Conservation (phyloP, 169 alveolate genomes). For the Eimeria praecox region DNA sequence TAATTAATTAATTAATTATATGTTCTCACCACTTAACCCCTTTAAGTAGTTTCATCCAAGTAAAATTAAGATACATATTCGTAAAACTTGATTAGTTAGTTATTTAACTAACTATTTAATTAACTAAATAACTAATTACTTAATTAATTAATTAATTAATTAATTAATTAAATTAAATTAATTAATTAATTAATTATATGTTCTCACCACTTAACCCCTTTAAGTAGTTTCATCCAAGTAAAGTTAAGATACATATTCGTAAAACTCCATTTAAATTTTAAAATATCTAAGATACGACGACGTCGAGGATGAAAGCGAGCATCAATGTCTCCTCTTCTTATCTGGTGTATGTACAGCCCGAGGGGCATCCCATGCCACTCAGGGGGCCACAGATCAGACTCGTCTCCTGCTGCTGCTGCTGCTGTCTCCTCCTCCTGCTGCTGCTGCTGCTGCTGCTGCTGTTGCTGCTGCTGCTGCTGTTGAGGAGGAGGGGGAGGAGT, state of each 20-base stretch:
- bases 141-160: too few relatives aligned
- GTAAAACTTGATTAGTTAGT: too few relatives aligned
- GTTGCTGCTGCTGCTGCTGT: slow-evolving; percentile 1
- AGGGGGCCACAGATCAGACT: slow-evolving; percentile 85
- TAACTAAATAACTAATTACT: too few relatives aligned
- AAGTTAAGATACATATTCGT: slow-evolving; percentile 86
- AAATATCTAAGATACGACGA: slow-evolving; percentile 84
- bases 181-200: slow-evolving; percentile 11
- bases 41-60: too few relatives aligned
- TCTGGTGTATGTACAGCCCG: slow-evolving; percentile 83
- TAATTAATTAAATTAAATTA: too few relatives aligned
- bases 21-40: too few relatives aligned
- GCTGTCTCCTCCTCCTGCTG: slow-evolving; percentile 75
- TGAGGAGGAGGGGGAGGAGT: too few relatives aligned
- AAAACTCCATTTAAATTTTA: slow-evolving; percentile 85
- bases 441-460: slow-evolving; percentile 38
- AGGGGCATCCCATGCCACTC: slow-evolving; percentile 87
- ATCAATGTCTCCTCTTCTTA: slow-evolving; percentile 87
- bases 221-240: slow-evolving; percentile 89
- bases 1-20: too few relatives aligned
- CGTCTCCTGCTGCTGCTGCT: too few relatives aligned
- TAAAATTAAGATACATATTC: too few relatives aligned
- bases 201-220: too few relatives aligned
- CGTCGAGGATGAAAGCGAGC: slow-evolving; percentile 87
- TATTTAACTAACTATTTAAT: too few relatives aligned